These are phyloP conservation scores for Leishmania braziliensis DNA, from an alignment of 208 protist genomes.

Conservation along the genomic window DNA sequence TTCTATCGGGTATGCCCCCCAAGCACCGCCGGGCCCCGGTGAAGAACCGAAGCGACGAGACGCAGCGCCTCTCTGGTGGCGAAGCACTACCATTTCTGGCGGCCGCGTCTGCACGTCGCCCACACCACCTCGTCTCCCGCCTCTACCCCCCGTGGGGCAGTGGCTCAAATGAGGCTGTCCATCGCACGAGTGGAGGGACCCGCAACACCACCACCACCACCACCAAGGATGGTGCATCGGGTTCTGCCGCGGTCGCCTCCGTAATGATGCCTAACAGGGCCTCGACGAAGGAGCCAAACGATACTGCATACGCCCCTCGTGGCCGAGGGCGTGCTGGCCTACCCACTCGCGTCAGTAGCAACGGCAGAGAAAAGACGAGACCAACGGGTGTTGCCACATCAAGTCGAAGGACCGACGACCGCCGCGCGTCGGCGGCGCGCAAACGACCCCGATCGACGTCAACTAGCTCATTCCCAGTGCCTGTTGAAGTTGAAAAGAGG, in stretches of 20 bases:
- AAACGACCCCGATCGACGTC: constrained; percentile 21
- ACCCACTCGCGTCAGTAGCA: neutral
- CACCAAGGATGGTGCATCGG: neutral
- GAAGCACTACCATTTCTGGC: neutral
- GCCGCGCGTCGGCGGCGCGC: neutral
- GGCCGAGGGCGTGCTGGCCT: neutral
- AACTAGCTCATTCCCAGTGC: neutral
- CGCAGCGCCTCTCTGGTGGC: constrained; percentile 14
- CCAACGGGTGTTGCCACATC: neutral
- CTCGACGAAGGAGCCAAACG: neutral
- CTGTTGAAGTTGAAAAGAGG: constrained; percentile 3
- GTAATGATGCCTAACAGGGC: neutral
- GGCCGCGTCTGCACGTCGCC: constrained; percentile 8
- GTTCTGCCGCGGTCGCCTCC: neutral
- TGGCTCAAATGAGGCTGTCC: neutral
- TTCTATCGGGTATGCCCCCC: constrained; percentile 32
- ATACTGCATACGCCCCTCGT: neutral
- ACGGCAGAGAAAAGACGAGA: neutral
- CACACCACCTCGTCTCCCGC: constrained; percentile 30
- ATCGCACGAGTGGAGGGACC: constrained; percentile 1
- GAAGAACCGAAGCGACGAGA: constrained; percentile 9
- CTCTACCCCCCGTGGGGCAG: constrained; percentile 23
- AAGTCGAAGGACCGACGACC: neutral
- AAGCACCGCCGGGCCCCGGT: constrained; percentile 1
- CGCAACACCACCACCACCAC: neutral